Evolutionary conservation across 139 green algal species (phyloP).

Genomic region (Yamagishiella unicocca): DNA sequence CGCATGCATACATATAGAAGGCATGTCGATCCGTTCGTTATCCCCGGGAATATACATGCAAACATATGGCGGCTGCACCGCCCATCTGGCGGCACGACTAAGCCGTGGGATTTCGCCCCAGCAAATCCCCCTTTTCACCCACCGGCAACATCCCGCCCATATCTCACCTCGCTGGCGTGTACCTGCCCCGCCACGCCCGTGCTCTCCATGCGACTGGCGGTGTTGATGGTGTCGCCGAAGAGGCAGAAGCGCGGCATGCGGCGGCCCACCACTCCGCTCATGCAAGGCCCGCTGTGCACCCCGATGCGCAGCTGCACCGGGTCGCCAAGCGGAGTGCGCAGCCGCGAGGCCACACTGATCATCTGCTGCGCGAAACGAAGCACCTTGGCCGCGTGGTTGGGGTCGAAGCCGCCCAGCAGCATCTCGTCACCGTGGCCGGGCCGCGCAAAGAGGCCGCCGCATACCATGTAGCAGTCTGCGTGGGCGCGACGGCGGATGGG

Average conservation of each 20-base stretch:
- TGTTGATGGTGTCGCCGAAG: constrained; percentile 63
- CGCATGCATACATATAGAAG: background rate
- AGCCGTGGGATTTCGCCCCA: too few relatives aligned
- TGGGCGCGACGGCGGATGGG: background rate
- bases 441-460: constrained; percentile 10
- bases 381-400: constrained; percentile 26
- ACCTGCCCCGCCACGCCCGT: constrained; percentile 20
- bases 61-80: too few relatives aligned
- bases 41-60: background rate
- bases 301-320: constrained; percentile 39
- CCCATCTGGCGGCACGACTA: too few relatives aligned
- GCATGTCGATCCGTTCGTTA: background rate
- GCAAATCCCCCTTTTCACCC: too few relatives aligned
- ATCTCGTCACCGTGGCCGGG: background rate
- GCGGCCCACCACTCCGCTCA: constrained; percentile 49
- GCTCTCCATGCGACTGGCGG: constrained; percentile 53
- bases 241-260: constrained; percentile 48
- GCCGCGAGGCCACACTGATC: constrained; percentile 2
- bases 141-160: too few relatives aligned
- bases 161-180: constrained; percentile 33
- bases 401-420: constrained; percentile 38
- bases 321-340: constrained; percentile 34
- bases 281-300: constrained; percentile 19
- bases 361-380: constrained; percentile 34
- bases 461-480: constrained; percentile 47